phyloP scores from a whole-genome alignment of 192 early-diverging fungal genomes.

The Polychytrium aggregatum region DNA sequence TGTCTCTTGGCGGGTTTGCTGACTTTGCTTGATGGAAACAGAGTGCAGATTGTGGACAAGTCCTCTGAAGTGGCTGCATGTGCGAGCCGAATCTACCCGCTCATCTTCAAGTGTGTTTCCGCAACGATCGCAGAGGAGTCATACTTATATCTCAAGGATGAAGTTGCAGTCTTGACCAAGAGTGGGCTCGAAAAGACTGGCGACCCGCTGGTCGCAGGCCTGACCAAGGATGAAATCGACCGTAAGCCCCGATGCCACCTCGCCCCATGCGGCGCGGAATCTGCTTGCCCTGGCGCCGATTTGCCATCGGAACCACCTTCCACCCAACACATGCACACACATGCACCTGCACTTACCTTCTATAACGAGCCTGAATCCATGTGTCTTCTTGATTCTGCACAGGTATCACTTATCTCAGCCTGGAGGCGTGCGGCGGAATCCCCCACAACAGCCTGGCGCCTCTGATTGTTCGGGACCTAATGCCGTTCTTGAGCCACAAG shows the following conservation, averaged over 20 bases:
- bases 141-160: constrained; percentile 28
- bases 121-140: constrained; percentile 25
- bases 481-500: constrained; percentile 17
- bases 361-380: neutral
- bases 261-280: too few relatives aligned
- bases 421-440: constrained; percentile 24
- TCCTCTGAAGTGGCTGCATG: constrained; percentile 21
- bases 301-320: neutral
- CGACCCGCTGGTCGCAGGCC: constrained; percentile 32
- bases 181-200: constrained; percentile 18
- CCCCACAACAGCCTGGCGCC: constrained; percentile 10
- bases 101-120: constrained; percentile 32
- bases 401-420: constrained; percentile 23
- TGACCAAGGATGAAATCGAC: constrained; percentile 24
- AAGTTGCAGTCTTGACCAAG: constrained; percentile 28
- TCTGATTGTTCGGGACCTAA: constrained; percentile 30
- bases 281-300: neutral
- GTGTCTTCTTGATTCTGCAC: neutral
- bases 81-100: constrained; percentile 35
- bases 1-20: neutral
- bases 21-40: neutral
- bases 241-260: constrained; percentile 10
- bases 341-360: neutral
- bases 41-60: constrained; percentile 26
- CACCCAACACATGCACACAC: neutral